Conservation (phyloP, 2,329 filamentous ascomycete species). For the Pyrenophora tritici-repentis region DNA sequence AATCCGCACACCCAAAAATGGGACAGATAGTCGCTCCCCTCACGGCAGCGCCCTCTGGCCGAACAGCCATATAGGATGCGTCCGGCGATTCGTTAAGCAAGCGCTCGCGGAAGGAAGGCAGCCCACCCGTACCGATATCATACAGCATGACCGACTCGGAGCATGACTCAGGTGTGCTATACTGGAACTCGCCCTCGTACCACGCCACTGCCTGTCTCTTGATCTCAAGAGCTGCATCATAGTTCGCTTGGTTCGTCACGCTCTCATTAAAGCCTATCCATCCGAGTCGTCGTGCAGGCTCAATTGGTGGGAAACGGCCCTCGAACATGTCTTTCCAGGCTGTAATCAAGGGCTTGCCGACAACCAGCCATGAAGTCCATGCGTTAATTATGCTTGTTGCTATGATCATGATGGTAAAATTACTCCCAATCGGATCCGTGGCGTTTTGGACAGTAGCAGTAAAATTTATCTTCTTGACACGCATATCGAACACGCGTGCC, state of each 20-base stretch:
- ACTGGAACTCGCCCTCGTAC: slow-evolving; percentile 48
- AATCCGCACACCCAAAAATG: too few species aligned
- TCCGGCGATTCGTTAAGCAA: slow-evolving; percentile 40
- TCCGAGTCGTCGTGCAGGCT: slow-evolving; percentile 40
- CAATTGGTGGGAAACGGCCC: slow-evolving; percentile 49
- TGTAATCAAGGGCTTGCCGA: slow-evolving; percentile 41
- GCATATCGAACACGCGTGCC: slow-evolving; percentile 46
- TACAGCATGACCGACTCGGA: slow-evolving; percentile 50
- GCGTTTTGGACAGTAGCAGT: slow-evolving; percentile 39
- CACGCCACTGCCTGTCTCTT: slow-evolving; percentile 46
- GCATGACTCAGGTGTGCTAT: slow-evolving; percentile 46
- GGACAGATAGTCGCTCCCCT: slow-evolving; percentile 23
- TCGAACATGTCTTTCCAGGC: slow-evolving; percentile 43
- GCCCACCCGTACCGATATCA: slow-evolving; percentile 51
- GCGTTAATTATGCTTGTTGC: slow-evolving; percentile 39
- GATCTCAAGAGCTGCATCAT: slow-evolving; percentile 25
- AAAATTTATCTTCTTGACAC: slow-evolving; percentile 46
- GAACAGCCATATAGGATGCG: slow-evolving; percentile 42
- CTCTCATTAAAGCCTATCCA: slow-evolving; percentile 39
- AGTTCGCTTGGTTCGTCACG: slow-evolving; percentile 19
- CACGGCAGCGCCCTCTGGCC: slow-evolving; percentile 37
- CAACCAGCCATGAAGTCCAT: slow-evolving; percentile 41
- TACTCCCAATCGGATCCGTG: slow-evolving; percentile 32
- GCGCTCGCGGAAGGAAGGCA: slow-evolving; percentile 48
- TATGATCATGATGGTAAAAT: slow-evolving; percentile 38